A percentile compares a stretch with the other conserved stretches of the same genome.
These are phyloP conservation scores for Trichophyton rubrum DNA, from an alignment of 2,329 filamentous ascomycete species.

Conservation along the genomic window DNA sequence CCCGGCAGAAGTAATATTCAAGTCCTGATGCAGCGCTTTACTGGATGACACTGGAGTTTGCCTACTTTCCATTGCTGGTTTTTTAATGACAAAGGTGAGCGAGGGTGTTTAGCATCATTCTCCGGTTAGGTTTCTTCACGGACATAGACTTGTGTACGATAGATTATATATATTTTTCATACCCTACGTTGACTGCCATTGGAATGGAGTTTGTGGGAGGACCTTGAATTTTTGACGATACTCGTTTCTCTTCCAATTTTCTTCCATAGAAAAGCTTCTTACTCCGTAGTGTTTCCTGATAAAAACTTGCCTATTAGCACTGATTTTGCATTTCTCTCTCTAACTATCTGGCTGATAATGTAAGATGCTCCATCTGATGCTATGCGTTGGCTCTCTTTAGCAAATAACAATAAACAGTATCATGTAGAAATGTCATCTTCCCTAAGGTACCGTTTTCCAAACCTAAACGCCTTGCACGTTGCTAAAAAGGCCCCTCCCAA, in stretches of 20 bases:
- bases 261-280: neutral
- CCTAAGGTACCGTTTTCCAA: neutral
- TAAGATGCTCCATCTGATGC: neutral
- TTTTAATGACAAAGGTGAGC: neutral
- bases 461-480: neutral
- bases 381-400: neutral
- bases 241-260: neutral
- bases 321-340: neutral
- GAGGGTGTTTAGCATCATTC: neutral
- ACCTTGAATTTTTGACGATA: neutral
- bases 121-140: neutral
- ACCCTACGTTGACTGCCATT: neutral
- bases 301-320: neutral
- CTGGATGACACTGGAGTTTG: neutral
- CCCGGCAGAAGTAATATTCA: constrained; percentile 70
- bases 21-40: constrained; percentile 6
- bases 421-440: neutral
- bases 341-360: neutral
- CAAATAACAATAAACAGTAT: neutral
- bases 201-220: neutral
- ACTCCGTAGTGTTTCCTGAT: too few species aligned
- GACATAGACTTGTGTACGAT: neutral
- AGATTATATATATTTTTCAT: constrained; percentile 2
- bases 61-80: neutral
- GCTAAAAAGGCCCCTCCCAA: neutral